These are phyloP conservation scores for Tricholoma sp. DNA, from an alignment of 768 basidiomycete genomes.

Conservation along the genomic window DNA sequence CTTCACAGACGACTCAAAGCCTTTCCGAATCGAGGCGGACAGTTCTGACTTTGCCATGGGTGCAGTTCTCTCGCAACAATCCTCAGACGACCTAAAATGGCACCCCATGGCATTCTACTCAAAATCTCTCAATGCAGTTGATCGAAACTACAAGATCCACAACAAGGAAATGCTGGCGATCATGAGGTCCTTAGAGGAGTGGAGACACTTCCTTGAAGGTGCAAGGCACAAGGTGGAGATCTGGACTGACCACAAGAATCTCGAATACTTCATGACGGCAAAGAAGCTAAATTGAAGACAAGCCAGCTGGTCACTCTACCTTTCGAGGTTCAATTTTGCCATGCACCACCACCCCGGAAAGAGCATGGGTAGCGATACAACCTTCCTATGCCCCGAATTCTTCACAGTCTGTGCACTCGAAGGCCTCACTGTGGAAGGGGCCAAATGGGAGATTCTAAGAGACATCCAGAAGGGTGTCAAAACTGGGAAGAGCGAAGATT, in stretches of 20 bases:
- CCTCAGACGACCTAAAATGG: conserved; percentile 5
- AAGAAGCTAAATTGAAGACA: no score
- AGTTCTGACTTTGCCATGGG: neutral
- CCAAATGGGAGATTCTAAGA: neutral
- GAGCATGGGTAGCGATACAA: neutral
- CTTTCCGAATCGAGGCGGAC: neutral
- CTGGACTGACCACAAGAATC: no score
- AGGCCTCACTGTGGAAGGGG: neutral
- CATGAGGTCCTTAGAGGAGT: no score
- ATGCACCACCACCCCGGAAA: no score
- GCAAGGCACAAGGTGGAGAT: no score
- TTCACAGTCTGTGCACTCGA: neutral
- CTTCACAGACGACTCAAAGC: neutral
- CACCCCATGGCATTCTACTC: conserved; percentile 37
- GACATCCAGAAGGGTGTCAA: neutral
- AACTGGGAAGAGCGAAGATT: no score
- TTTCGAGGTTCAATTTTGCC: no score
- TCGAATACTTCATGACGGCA: no score
- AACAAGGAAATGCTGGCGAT: conserved; percentile 13
- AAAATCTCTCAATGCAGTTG: conserved; percentile 20
- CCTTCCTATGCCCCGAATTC: conserved; percentile 1
- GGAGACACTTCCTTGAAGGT: no score
- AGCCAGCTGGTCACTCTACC: no score
- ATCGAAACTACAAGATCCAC: conserved; percentile 51
- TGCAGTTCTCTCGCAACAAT: neutral